These are phyloP conservation scores for Chloris gayana DNA, from an alignment of 176 grass and related monocot genomes.

Conservation along the genomic window DNA sequence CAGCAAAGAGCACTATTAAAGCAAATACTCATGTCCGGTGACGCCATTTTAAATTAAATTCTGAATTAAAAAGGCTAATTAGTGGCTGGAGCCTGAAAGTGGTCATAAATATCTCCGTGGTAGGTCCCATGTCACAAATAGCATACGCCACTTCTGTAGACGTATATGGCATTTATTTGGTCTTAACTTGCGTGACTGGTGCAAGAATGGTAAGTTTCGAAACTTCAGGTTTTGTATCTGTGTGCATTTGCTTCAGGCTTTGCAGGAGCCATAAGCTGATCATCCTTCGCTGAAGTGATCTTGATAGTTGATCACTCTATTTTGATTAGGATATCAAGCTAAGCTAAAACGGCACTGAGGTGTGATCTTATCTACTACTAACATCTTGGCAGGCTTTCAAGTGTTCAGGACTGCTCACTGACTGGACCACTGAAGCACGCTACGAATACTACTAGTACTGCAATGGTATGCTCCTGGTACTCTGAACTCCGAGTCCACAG, in stretches of 20 bases:
- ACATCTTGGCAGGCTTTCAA: background rate
- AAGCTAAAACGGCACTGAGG: background rate
- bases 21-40: constrained; percentile 12
- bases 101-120: constrained; percentile 34
- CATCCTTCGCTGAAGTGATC: background rate
- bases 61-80: constrained; percentile 12
- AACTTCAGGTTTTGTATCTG: background rate
- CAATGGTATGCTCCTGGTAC: background rate
- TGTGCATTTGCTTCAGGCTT: background rate
- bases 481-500: background rate
- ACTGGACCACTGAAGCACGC: background rate
- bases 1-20: constrained; percentile 27
- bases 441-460: too few species aligned
- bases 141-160: background rate
- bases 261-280: background rate
- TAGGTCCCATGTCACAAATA: constrained; percentile 45
- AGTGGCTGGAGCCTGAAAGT: constrained; percentile 25
- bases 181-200: background rate
- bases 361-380: background rate
- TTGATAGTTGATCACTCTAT: background rate
- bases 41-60: constrained; percentile 11
- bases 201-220: background rate
- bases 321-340: background rate
- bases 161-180: background rate
- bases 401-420: background rate